Evolutionary conservation across 331 rosid genomes (phyloP), one percentile per base, ranked within the genome.

Genomic region (Quercus lobata): DNA sequence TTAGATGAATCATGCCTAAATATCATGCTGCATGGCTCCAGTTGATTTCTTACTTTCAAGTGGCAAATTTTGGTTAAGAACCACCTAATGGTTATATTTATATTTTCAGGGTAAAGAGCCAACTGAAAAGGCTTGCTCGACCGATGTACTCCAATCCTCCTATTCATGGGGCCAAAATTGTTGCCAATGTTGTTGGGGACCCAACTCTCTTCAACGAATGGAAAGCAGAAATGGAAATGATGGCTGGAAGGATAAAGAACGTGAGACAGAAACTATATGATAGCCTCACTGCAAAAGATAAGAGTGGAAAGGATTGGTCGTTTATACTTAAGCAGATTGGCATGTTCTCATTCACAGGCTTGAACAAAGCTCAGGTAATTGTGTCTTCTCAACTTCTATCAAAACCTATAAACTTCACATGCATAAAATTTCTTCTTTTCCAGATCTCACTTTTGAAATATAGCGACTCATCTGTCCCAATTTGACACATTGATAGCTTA

Each of bases 91-190:
- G 30, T 30, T 41, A 21, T 53, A 29, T 56, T 27, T 58, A 2
- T 57, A 46, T 66, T 80, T 79, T 77, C 94, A 96, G 99, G 85
- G 96, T 96, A 62, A 96, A 96, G 85, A 96, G 99, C 87, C 98
- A 96, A 79, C 81, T 93, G 87, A 96, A 96, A 88, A 93, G 99
- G 91, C 80, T 96, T 32, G 98, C 99, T 57, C 91, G 98, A 77
- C 99, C 99, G 53, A 93, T 96, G 99, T 96, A 96, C 91, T 96
- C 99, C 15, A 96, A 93, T 79, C 99, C 99, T 46, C 99, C 99
- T 0, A 84, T 96, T 77, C 99, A 96, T 6, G 99, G 99, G 60
- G 99, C 98, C 46, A 87, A 84, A 82, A 93, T 96, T 77, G 99
- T 93, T 44, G 99, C 99, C 60, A 90, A 96, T 80, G 81, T 96